Evolutionary conservation across 805 yeast species (phyloP), one percentile per base, ranked within the genome.

Genomic region (Teunomyces kruisii): DNA sequence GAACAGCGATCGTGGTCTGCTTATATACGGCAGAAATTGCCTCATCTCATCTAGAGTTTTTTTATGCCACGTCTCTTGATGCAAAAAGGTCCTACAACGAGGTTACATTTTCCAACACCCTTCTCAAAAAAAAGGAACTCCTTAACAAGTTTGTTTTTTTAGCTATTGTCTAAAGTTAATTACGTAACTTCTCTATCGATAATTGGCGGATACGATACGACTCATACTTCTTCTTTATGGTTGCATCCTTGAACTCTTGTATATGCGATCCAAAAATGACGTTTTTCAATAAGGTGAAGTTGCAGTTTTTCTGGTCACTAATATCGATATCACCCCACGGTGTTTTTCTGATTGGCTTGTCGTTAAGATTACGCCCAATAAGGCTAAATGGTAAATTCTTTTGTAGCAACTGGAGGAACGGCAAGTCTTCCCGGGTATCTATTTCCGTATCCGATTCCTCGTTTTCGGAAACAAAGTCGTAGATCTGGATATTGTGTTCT

Each of bases 401-500:
- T 38, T 60, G 62, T 7, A 58, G 40, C 7, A 28, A 26, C 13
- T 38, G 38, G 14, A 50, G 37, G 37, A 47, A 52, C 12, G 39
- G 41, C n/a, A 29, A 35, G 14, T 59, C 64, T 12, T 50, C 55
- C n/a, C 31, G 27, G 6, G 44, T 51, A 3, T 10, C 32, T 13
- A 28, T n/a, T 27, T 32, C 45, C 38, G 30, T 24, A 35, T 39
- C 32, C 6, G 17, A 30, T n/a, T 41, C 48, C 19, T 32, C 28
- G 10, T 17, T n/a, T 4, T 39, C 42, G 9, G 42, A 22, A 3
- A 45, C 48, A 33, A 63, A 61, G 44, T 62, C 49, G 53, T 55
- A 67, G 2, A 64, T 53, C 13, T 52, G 65, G 51, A 89, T 87
- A 14, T 70, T 71, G 53, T 87, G 78, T 12, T 70, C 76, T 24